Conservation (phyloP, 441 rosid species). For the Corymbia calophylla region DNA sequence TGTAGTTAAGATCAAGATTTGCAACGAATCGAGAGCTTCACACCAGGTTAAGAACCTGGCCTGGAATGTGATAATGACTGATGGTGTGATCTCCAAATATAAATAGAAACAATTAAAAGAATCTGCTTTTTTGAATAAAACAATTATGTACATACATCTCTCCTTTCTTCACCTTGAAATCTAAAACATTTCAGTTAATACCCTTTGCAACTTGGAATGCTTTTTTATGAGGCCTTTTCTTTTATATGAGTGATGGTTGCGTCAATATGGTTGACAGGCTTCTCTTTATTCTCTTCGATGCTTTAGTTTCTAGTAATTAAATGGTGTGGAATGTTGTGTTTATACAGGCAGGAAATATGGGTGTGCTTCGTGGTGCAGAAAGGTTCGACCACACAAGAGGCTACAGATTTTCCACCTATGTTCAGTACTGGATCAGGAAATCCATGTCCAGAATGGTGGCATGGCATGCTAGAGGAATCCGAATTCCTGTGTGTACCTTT, state of each 20-base stretch:
- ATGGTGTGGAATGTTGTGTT: background rate
- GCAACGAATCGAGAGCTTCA: background rate
- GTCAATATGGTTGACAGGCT: background rate
- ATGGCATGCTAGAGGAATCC: constrained; percentile 53
- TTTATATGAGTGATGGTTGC: background rate
- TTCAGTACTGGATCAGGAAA: constrained; percentile 78
- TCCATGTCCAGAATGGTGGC: constrained; percentile 57
- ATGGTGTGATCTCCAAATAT: background rate
- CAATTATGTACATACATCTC: background rate
- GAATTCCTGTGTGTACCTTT: constrained; percentile 50
- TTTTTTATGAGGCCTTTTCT: background rate
- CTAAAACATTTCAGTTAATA: background rate
- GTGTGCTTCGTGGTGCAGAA: constrained; percentile 80
- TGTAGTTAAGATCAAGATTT: background rate
- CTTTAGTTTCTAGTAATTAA: background rate
- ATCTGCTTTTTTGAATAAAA: background rate
- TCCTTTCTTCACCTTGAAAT: background rate
- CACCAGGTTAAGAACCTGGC: background rate
- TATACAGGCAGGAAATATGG: constrained; percentile 67
- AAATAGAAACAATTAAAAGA: background rate
- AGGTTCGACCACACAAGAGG: constrained; percentile 83
- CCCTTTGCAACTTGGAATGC: background rate
- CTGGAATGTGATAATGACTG: background rate
- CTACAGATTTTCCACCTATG: constrained; percentile 78
- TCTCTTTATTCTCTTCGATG: background rate